phyloP scores from a whole-genome alignment of 345 rosid species.

The Rhodamnia argentea region DNA sequence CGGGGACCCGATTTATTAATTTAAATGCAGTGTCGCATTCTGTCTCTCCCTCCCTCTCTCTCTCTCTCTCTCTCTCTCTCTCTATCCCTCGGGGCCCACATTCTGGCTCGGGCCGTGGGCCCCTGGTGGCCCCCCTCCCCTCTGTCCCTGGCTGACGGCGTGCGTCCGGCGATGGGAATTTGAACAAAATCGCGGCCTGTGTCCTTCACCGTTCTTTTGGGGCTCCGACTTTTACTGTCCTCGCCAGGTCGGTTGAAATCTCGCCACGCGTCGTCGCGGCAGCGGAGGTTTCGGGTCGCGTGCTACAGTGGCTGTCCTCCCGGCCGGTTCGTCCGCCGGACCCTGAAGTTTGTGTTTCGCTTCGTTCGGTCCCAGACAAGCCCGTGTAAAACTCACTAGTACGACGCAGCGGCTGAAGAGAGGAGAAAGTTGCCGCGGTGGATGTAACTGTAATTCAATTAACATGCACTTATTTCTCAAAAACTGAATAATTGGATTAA shows the following conservation, averaged over 20 bases:
- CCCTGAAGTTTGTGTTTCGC: not conserved
- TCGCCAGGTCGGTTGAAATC: not conserved
- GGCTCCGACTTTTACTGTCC: not conserved
- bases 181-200: not conserved
- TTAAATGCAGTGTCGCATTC: not conserved
- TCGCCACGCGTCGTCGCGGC: not conserved
- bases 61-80: not conserved
- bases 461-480: too few relatives aligned
- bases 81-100: not conserved
- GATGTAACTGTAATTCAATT: not conserved
- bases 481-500: too few relatives aligned
- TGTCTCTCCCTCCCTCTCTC: not conserved
- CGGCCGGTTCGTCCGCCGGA: not conserved
- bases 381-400: not conserved
- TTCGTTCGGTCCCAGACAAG: not conserved
- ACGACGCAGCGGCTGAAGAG: not conserved
- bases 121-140: not conserved
- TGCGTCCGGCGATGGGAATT: not conserved
- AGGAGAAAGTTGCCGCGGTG: not conserved
- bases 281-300: not conserved
- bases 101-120: not conserved
- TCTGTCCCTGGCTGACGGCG: not conserved
- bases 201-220: not conserved
- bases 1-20: not conserved
- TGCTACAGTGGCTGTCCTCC: not conserved